A percentile compares a stretch with the other conserved stretches of the same genome.
Evolutionary conservation across 768 basidiomycete genomes (phyloP).

Genomic region (Roridomyces roridus): DNA sequence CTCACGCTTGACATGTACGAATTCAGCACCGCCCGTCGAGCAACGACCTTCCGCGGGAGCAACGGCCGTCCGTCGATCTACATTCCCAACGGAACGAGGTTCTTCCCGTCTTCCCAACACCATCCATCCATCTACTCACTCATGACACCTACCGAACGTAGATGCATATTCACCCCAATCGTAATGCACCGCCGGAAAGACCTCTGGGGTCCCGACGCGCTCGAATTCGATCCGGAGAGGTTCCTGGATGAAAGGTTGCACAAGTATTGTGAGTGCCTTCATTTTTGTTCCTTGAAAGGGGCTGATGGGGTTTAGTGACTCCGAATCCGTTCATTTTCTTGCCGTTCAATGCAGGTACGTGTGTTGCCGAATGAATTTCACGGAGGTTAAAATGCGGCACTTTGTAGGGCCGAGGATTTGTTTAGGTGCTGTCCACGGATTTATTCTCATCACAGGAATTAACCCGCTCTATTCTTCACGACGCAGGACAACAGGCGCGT

Average conservation of each 20-base stretch:
- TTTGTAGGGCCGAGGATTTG: slow-evolving; percentile 44
- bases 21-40: neutral
- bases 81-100: neutral
- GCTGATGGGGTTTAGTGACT: neutral
- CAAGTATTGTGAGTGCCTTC: slow-evolving; percentile 33
- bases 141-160: too few relatives aligned
- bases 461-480: too few relatives aligned
- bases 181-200: slow-evolving; percentile 43
- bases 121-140: too few relatives aligned
- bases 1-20: neutral
- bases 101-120: too few relatives aligned
- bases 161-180: slow-evolving; percentile 31
- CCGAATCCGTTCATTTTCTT: slow-evolving; percentile 54
- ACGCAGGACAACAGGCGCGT: slow-evolving; percentile 41
- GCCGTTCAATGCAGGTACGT: slow-evolving; percentile 53
- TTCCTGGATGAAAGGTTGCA: slow-evolving; percentile 48
- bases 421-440: too few relatives aligned
- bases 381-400: too few relatives aligned
- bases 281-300: neutral
- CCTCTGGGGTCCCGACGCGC: slow-evolving; percentile 43
- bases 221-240: slow-evolving; percentile 48
- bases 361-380: too few relatives aligned
- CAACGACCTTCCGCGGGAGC: slow-evolving; percentile 10
- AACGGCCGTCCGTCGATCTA: slow-evolving; percentile 4
- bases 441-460: too few relatives aligned